Percentiles rank a stretch among this genome's conserved stretches.
Conservation (phyloP, 176 grass and related monocot genomes). For the Themeda triandra region DNA sequence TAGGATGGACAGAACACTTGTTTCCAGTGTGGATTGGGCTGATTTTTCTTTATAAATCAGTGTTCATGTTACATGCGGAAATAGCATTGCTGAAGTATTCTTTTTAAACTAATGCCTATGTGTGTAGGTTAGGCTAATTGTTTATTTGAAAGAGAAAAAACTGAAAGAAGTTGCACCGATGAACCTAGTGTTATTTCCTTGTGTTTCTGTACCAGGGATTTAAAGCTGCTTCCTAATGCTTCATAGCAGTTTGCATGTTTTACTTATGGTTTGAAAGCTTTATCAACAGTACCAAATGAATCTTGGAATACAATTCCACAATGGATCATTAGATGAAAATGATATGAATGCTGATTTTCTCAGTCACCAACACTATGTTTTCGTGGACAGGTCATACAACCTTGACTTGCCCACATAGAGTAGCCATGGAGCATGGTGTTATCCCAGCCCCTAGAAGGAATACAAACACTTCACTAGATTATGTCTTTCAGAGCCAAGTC, state of each 20-base stretch:
- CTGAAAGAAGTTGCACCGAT: background rate
- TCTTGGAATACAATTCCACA: background rate
- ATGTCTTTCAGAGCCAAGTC: constrained; percentile 84
- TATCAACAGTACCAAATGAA: background rate
- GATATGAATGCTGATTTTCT: background rate
- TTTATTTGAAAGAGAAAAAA: background rate
- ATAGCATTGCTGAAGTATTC: background rate
- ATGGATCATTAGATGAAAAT: background rate
- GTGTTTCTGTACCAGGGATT: background rate
- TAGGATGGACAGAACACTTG: background rate
- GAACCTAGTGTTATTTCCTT: background rate
- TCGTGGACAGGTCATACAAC: constrained; percentile 74
- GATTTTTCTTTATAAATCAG: background rate
- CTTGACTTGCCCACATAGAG: constrained; percentile 80
- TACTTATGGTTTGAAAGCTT: background rate
- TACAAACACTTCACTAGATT: constrained; percentile 67
- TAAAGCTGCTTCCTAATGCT: background rate
- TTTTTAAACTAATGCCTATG: background rate
- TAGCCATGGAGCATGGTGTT: constrained; percentile 87
- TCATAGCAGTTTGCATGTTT: background rate
- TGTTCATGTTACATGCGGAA: background rate
- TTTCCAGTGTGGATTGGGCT: background rate
- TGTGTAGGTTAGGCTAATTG: background rate
- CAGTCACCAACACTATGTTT: background rate
- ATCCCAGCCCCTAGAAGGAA: constrained; percentile 66